phyloP scores from a whole-genome alignment of 2,329 filamentous ascomycete genomes.

The Aspergillus intermedius region DNA sequence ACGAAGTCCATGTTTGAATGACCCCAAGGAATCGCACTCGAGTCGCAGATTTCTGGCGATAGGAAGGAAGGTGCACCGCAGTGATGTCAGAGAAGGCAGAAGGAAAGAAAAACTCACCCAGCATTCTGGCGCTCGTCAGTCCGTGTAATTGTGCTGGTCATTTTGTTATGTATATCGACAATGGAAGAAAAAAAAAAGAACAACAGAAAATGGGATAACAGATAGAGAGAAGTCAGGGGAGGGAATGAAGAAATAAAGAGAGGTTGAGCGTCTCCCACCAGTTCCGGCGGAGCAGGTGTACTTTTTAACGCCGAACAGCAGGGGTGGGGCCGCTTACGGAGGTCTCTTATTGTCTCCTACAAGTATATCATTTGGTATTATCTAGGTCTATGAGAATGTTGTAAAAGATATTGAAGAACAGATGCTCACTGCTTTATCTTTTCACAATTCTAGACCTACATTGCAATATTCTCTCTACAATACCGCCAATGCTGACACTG shows the following conservation, averaged over 20 bases:
- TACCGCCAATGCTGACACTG: neutral
- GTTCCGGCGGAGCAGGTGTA: constrained; percentile 27
- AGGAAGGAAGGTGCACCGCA: constrained; percentile 10
- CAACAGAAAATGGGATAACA: constrained; percentile 13
- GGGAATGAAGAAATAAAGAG: constrained; percentile 13
- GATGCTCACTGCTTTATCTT: neutral
- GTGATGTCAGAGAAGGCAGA: constrained; percentile 34
- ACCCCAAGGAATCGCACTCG: no score
- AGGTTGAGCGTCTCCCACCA: constrained; percentile 9
- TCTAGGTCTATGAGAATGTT: neutral
- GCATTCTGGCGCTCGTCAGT: constrained; percentile 44
- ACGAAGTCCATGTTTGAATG: no score
- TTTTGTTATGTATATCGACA: constrained; percentile 22
- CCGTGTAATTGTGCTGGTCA: constrained; percentile 48
- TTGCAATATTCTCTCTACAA: no score
- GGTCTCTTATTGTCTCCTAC: neutral
- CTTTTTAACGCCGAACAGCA: constrained; percentile 22
- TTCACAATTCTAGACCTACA: no score
- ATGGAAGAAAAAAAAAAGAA: constrained; percentile 9
- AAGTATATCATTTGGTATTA: neutral
- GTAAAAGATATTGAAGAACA: neutral
- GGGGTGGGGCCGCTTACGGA: neutral
- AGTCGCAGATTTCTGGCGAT: neutral
- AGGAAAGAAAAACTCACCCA: constrained; percentile 41
- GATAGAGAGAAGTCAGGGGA: constrained; percentile 16